These are phyloP conservation scores for Pseudozyma thailandica DNA, from an alignment of 1,284 basidiomycete genomes.

Conservation along the genomic window DNA sequence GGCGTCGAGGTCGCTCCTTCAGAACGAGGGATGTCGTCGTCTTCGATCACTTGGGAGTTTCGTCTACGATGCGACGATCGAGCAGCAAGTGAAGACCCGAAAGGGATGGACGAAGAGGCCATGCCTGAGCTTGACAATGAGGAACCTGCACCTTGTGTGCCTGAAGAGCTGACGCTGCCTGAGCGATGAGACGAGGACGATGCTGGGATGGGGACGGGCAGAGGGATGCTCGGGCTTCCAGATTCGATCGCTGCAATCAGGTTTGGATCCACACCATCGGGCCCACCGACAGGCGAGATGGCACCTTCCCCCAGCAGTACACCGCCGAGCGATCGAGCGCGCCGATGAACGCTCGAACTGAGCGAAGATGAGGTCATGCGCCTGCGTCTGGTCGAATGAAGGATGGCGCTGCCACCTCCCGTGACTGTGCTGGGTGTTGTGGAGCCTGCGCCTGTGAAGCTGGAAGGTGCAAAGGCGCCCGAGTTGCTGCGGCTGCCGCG, in stretches of 20 bases:
- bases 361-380: slow-evolving; percentile 43
- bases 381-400: slow-evolving; percentile 29
- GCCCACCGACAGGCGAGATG: slow-evolving; percentile 62
- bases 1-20: slow-evolving; percentile 16
- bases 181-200: slow-evolving; percentile 33
- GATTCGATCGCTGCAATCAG: slow-evolving; percentile 64
- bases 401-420: slow-evolving; percentile 36
- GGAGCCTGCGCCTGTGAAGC: slow-evolving; percentile 22
- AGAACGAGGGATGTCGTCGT: slow-evolving; percentile 14
- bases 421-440: slow-evolving; percentile 32
- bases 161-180: slow-evolving; percentile 44
- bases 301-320: slow-evolving; percentile 49
- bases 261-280: slow-evolving; percentile 65
- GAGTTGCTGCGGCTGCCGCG: slow-evolving; percentile 36
- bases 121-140: slow-evolving; percentile 34
- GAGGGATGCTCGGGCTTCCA: slow-evolving; percentile 48
- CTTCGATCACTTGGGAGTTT: slow-evolving; percentile 37
- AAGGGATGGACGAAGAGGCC: slow-evolving; percentile 35
- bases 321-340: slow-evolving; percentile 62
- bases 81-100: slow-evolving; percentile 16
- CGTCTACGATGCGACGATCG: slow-evolving; percentile 19
- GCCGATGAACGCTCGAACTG: slow-evolving; percentile 56
- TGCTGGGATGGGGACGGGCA: slow-evolving; percentile 38
- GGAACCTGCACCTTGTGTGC: slow-evolving; percentile 35
- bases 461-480: slow-evolving; percentile 29